Base-by-base conservation (phyloP, 805 yeast species). In the Candida insectalens region DNA sequence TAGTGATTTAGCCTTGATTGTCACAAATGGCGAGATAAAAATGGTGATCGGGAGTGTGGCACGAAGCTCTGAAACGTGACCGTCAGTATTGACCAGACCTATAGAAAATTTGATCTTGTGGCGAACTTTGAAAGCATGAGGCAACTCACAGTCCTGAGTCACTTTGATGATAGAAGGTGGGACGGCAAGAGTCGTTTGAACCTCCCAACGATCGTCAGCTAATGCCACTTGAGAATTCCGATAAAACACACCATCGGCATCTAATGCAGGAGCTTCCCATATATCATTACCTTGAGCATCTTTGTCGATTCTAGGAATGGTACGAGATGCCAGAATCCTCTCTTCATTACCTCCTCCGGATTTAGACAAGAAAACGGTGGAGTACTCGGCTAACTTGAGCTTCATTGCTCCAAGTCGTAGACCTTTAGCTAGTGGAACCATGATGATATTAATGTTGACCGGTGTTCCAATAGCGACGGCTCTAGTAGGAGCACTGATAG, bases 391-490 rank as follows among this genome's bases (percentile, higher is more conserved):
- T 35, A 92, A 58, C 25, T 71, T 66, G 29, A 85, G 65, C 39
- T 71, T 74, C 35, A 87, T 69, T n/a, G 72, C 67, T 2, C 96
- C 96, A 27, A 89, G 59, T 38, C 65, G 68, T 35, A 89, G 62
- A 0, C 95, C 95, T 54, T 92, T 89, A 29, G 74, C 55, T 27
- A 89, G 59, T 0, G 98, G 97, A 2, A 80, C 81, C 45, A 89
- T 51, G 42, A 74, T 63, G 45, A 89, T 65, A 43, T 75, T 71
- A 5, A 89, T 67, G 2, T 84, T 82, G 5, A 81, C 64, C 0
- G 73, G 60, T 0, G 95, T 77, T 2, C 98, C 98, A 28, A 92
- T 77, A 0, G 97, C 94, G 17, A 85, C 71, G 0, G 96, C 95
- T 48, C 83, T 79, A 18, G 84, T 67, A 0, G 97, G 96, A 5